Base-by-base conservation (phyloP, 192 early-diverging fungal species). In the Diversispora epigaea region DNA sequence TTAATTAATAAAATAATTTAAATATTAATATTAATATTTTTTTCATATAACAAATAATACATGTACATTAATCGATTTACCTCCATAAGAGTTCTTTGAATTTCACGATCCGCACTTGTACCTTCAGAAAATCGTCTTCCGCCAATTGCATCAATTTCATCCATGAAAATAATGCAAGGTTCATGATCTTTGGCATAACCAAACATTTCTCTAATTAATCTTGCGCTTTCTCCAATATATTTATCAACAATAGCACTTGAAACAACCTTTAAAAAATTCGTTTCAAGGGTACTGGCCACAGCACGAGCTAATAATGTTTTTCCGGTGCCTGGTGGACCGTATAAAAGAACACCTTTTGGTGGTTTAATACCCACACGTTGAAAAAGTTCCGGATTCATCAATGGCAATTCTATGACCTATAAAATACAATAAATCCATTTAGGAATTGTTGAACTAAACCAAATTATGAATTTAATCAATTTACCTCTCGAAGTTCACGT, bases 121-220 rank as follows among this genome's bases (percentile, higher is more conserved):
- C 97, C 96, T 79, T 99, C 98, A 17, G 94, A 96, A 85, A 99
- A 99, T 63, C 98, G 91, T 55, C 97, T 88, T 10, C 96, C 96
- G 83, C 96, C 98, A 85, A 99, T 99, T 41, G 98, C 96, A 85
- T 99, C 98, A 80, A 99, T 97, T 80, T 99, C 98, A 83, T 99
- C 98, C 96, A 99, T 99, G 77, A 99, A 99, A 50, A 99, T 99
- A 73, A 99, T 98, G 84, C 98, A 99, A 11, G 98, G 98, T 77
- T 99, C 96, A 81, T 99, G 98, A 80, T 98, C 96, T 74, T 92
- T 94, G 46, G 98, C 98, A 83, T 99, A 99, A 0, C 94, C 96
- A 91, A 99, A 99, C 98, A 99, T 99, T 83, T 99, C 98, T 41
- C 98, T 88, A 70, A 99, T 90, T 62, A 99, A 82, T 76, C 98